Evolutionary conservation across 305 asterid species (phyloP).

Genomic region (Solanum chacoense): DNA sequence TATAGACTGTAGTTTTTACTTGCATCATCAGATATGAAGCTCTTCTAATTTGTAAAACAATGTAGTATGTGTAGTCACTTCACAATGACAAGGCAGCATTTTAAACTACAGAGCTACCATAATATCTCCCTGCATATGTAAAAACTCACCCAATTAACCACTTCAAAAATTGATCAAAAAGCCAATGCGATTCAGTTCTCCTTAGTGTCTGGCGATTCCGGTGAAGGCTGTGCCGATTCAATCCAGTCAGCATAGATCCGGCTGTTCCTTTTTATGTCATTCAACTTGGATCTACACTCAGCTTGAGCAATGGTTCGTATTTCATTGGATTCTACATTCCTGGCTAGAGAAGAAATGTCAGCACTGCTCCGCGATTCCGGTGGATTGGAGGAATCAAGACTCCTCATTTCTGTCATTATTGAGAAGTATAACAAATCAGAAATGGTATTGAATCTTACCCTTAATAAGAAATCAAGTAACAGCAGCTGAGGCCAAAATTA

Average conservation of each 20-base stretch:
- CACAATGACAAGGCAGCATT: not conserved
- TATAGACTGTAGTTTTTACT: not conserved
- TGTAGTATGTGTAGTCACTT: not conserved
- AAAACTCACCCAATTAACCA: not conserved
- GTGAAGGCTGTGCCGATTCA: not conserved
- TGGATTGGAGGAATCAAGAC: not conserved
- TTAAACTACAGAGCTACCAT: not conserved
- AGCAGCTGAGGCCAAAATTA: not conserved
- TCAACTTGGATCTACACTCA: constrained; percentile 17
- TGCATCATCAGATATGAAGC: not conserved
- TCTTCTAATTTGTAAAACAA: not conserved
- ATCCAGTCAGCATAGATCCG: constrained; percentile 53
- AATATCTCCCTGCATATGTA: not conserved
- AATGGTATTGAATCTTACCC: not conserved
- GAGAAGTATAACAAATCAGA: constrained; percentile 5
- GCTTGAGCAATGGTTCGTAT: constrained; percentile 2
- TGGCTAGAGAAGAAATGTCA: not conserved
- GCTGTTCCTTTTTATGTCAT: constrained; percentile 17
- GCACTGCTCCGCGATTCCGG: not conserved
- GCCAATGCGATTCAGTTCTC: not conserved
- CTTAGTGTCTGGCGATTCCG: constrained; percentile 1
- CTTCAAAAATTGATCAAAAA: not conserved
- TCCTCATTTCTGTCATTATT: constrained; percentile 30
- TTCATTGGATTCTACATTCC: not conserved
- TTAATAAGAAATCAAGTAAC: not conserved